Percentiles rank a stretch among this genome's conserved stretches.
phyloP scores from a whole-genome alignment of 2,329 filamentous ascomycete species.

The Phialemoniopsis sp. region DNA sequence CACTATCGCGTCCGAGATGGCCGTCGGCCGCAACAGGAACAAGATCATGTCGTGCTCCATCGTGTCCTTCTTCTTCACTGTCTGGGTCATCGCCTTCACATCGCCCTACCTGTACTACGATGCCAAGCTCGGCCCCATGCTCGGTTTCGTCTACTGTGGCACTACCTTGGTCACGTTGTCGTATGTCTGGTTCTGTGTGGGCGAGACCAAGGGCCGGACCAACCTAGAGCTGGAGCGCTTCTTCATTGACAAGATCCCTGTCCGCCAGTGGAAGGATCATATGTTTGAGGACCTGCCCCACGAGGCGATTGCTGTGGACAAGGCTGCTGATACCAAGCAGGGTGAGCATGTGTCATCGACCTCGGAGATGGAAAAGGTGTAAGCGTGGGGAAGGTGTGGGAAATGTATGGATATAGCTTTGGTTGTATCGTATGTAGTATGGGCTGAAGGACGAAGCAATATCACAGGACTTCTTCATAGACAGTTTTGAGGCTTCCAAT shows the following conservation, averaged over 20 bases:
- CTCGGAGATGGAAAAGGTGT: no score
- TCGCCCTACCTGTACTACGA: constrained; percentile 35
- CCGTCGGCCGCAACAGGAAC: constrained; percentile 37
- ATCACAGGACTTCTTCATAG: no score
- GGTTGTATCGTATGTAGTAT: no score
- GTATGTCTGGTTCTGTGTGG: constrained; percentile 31
- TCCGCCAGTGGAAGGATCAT: no score
- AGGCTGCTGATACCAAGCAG: no score
- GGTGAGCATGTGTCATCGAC: no score
- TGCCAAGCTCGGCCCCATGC: constrained; percentile 29
- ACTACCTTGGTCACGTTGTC: constrained; percentile 23
- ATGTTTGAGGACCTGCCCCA: no score
- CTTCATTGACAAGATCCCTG: constrained; percentile 16
- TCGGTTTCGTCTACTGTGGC: constrained; percentile 30
- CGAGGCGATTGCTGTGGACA: no score
- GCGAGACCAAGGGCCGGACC: constrained; percentile 20
- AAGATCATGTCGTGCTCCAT: constrained; percentile 37
- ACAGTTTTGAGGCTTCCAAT: no score
- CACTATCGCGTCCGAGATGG: constrained; percentile 34
- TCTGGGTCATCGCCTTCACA: constrained; percentile 33
- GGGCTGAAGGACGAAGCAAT: no score
- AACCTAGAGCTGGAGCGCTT: constrained; percentile 22
- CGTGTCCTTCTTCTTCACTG: constrained; percentile 28
- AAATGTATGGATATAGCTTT: no score
- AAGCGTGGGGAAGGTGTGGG: no score